These are phyloP conservation scores for Fusarium acutatum DNA, from an alignment of 2,329 filamentous ascomycete species.

Conservation along the genomic window DNA sequence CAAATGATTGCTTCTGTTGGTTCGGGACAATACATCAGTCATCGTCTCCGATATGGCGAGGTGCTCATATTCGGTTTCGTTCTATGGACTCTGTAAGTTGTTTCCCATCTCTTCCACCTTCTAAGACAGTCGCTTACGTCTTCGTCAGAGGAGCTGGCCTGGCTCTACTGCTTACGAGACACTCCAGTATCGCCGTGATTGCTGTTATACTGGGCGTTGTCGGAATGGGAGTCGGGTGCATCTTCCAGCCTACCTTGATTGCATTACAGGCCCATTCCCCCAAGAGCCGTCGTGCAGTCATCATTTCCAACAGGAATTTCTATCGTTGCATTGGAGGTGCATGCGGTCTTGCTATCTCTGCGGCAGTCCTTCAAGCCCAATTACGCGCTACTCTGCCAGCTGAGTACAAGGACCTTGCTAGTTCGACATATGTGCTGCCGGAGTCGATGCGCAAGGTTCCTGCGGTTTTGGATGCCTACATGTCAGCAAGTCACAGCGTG, in stretches of 20 bases:
- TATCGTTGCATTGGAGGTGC: not conserved
- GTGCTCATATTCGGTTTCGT: not conserved
- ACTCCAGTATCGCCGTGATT: not conserved
- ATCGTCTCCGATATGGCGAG: not conserved
- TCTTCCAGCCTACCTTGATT: not conserved
- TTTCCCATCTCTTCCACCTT: accelerated
- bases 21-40: constrained; percentile 6
- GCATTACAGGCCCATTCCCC: not conserved
- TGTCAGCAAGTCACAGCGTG: not conserved
- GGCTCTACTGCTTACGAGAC: not conserved
- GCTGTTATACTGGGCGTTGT: not conserved
- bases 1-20: not conserved
- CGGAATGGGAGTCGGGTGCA: not conserved
- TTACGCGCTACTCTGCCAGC: not conserved
- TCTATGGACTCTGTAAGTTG: not conserved
- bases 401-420: not conserved
- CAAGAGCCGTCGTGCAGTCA: not conserved
- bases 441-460: not conserved
- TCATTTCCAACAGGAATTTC: not conserved
- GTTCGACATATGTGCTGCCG: not conserved
- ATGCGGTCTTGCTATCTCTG: not conserved
- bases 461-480: not conserved
- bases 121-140: accelerated
- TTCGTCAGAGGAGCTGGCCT: not conserved
- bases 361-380: not conserved